A percentile compares a stretch with the other conserved stretches of the same genome.
Conservation (phyloP, 2,329 filamentous ascomycete species). For the Fusarium decemcellulare region DNA sequence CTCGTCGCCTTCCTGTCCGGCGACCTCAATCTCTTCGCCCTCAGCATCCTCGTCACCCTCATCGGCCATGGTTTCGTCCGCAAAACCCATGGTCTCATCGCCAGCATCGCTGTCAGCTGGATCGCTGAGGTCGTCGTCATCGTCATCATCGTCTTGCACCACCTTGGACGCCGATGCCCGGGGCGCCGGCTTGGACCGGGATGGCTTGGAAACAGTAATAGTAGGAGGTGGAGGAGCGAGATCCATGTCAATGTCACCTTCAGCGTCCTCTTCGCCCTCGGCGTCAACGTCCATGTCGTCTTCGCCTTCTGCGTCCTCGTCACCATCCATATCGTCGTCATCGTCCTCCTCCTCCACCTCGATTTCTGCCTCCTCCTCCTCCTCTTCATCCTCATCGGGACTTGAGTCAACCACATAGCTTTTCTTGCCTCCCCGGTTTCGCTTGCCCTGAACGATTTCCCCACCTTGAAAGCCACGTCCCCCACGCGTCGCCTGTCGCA, state of each 20-base stretch:
- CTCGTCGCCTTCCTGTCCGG: slow-evolving; percentile 58
- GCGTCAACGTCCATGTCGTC: slow-evolving; percentile 58
- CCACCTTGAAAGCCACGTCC: slow-evolving; percentile 59
- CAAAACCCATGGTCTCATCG: slow-evolving; percentile 55
- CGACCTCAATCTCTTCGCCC: slow-evolving; percentile 60
- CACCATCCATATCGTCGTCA: slow-evolving; percentile 53
- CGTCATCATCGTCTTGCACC: slow-evolving; percentile 60
- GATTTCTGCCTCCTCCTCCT: slow-evolving; percentile 54
- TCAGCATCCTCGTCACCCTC: slow-evolving; percentile 64
- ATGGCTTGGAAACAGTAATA: slow-evolving; percentile 65
- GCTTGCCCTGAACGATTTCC: slow-evolving; percentile 65
- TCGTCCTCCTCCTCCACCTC: slow-evolving; percentile 60
- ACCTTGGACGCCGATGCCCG: slow-evolving; percentile 52
- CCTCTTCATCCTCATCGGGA: slow-evolving; percentile 62
- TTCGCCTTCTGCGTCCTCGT: slow-evolving; percentile 57
- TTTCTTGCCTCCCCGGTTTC: slow-evolving; percentile 70
- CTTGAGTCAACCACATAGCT: slow-evolving; percentile 72
- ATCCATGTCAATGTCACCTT: slow-evolving; percentile 63
- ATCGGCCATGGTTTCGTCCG: slow-evolving; percentile 62
- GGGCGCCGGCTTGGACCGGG: slow-evolving; percentile 54
- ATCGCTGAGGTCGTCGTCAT: slow-evolving; percentile 69
- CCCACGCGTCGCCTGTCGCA: slow-evolving; percentile 64
- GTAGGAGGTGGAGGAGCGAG: slow-evolving; percentile 54
- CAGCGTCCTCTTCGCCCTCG: slow-evolving; percentile 61
- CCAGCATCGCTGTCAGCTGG: slow-evolving; percentile 64